Evolutionary conservation across 1,284 basidiomycete species (phyloP), one percentile per base, ranked within the genome.

Genomic region (Exobasidium rhododendri): DNA sequence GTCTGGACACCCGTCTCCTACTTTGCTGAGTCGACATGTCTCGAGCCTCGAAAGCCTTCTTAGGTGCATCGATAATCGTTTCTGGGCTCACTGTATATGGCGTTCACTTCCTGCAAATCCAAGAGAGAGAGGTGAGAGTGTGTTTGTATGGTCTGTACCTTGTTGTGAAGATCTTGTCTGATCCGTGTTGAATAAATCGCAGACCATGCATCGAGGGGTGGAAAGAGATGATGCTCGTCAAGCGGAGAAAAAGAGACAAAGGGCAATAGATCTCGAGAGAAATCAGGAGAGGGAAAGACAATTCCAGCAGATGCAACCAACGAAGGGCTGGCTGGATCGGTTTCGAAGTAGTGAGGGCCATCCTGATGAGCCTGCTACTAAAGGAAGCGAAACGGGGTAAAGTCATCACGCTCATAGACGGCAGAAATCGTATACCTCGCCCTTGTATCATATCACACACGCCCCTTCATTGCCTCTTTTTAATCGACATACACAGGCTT

Each of bases 91-190:
- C 89, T 4, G 87, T 98, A 74, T 94, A 88, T 86, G 91, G 87
- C 22, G 94, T 98, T 4, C 94, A 97, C 79, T 89, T 85, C 73
- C 85, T 94, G 66, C 94, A 98, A 81, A 83, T 85, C 47, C 85
- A 86, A 73, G 94, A 98, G 80, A 87, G 88, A 59, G 87, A 92
- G 74, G 94, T 93, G 47, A 2, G 68, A 57, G 24, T 3, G n/a
- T 11, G 26, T 4, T 3, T 56, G 3, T 14, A 4, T 52, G 26
- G 3, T 53, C 22, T 3, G 24, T n/a, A 11, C 24, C 52, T 11
- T 10, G 5, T 7, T n/a, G 2, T 53, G 17, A 30, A 26, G 24
- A 24, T 20, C 29, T 28, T 30, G 17, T 6, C 43, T 7, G n/a
- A n/a, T n/a, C 51, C 28, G 11, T 24, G 14, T 29, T 26, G 22